Base-by-base conservation (phyloP, 495 filamentous ascomycete species). In the Margaritispora aquatica region DNA sequence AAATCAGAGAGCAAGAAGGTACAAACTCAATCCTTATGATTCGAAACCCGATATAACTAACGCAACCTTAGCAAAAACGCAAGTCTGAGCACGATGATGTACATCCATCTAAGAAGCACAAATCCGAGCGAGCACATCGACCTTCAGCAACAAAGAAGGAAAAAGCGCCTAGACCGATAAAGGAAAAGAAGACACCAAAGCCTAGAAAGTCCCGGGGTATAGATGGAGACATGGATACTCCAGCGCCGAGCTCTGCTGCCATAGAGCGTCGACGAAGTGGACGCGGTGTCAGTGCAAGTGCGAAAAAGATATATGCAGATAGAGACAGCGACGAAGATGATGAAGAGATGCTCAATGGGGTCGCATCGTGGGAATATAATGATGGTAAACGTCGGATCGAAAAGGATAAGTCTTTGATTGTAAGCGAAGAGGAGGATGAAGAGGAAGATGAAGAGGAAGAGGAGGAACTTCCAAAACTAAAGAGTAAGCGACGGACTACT, bases 291-390 rank as follows among this genome's bases (percentile, higher is more conserved):
- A 71, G 64, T 11, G 74, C 69, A 26, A 71, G 65, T 17, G 74
- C 70, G 50, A 63, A 50, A 24, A 69, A 68, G 55, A 54, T 11
- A 15, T 81, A 81, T 58, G 73, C 75, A 5, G 79, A 82, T 65
- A 72, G 78, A 47, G 81, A 81, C 36, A 73, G 72, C 29, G 72
- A 70, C 2, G 78, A 78, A 29, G 79, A 80, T 49, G 82, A 83
- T 34, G 74, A 81, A 68, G 80, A 83, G 58, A 83, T 83, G 80
- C 63, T 77, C 22, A 74, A 75, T 34, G 80, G 80, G 7, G 80
- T 83, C 10, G 77, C 80, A 2, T 66, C 74, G 67, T 83, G 80
- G 80, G 75, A 78, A 23, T 83, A 83, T 54, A 66, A 63, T 34
- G 54, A 59, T 19, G 60, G 60, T 8, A 44, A 44, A n/a, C 38